phyloP scores from a whole-genome alignment of 2,329 filamentous ascomycete species.

The Pyrenophora seminiperda region DNA sequence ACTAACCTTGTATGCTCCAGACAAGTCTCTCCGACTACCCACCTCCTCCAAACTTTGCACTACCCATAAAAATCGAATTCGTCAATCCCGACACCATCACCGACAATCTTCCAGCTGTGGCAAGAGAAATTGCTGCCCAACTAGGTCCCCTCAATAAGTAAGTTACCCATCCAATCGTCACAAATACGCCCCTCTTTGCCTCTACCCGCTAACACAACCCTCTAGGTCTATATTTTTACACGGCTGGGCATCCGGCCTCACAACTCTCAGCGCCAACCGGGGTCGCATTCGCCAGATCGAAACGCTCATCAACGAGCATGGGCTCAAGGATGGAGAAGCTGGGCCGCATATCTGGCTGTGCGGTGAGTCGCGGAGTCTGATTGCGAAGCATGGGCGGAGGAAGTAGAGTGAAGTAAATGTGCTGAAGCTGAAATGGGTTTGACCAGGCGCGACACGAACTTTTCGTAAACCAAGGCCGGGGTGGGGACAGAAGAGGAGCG shows the following conservation, averaged over 20 bases:
- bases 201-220: too few relatives aligned
- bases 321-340: conserved; percentile 56
- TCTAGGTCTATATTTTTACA: conserved; percentile 68
- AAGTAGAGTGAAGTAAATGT: conserved; percentile 6
- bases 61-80: conserved; percentile 64
- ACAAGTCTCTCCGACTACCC: conserved; percentile 56
- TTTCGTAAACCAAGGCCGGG: neutral
- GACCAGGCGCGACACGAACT: neutral
- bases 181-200: too few relatives aligned
- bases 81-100: conserved; percentile 50
- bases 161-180: too few relatives aligned
- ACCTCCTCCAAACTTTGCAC: conserved; percentile 59
- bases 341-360: conserved; percentile 70
- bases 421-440: neutral
- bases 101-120: conserved; percentile 52
- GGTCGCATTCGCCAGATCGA: conserved; percentile 71
- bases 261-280: conserved; percentile 74
- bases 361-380: conserved; percentile 67
- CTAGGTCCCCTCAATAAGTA: conserved; percentile 65
- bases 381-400: conserved; percentile 59
- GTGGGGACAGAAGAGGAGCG: neutral
- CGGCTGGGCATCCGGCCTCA: conserved; percentile 68
- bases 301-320: conserved; percentile 59
- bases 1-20: conserved; percentile 13
- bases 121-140: conserved; percentile 52